Evolutionary conservation across 1,284 basidiomycete genomes (phyloP), one percentile per base, ranked within the genome.

Genomic region (Puccinia triticina): DNA sequence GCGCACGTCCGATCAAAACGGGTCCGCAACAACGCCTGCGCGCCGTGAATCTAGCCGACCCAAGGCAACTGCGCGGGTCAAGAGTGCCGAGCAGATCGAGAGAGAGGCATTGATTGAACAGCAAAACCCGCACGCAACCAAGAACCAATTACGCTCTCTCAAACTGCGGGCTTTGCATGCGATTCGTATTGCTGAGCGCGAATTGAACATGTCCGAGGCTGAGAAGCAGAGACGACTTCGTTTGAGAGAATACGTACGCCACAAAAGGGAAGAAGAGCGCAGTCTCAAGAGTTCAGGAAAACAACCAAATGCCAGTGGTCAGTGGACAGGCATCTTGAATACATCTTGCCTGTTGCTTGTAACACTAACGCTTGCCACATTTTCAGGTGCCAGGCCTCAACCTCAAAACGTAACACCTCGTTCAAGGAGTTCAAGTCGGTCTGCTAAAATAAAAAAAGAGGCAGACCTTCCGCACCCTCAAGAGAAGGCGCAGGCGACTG

Each of bases 111-210:
- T 80, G 26, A 80, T 80, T 55, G 77, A 80, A 48, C 77, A 80
- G 37, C 67, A 80, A 61, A 80, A 80, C 67, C 77, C 77, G 16
- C 66, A 80, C 53, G 77, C 77, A n/a, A 37, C 77, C 34, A 80
- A 61, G 40, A 80, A 80, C 26, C 34, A 80, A 61, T 61, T 80
- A 26, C 66, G 77, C 1, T 80, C 77, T 18, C 69, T 80, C 32
- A 80, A 80, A 32, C 40, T 80, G 40, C 77, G 77, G 11, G 77
- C 77, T n/a, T 61, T 80, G 23, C 77, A 80, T 80, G 77, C 77
- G 23, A 48, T 40, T 61, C 66, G 77, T 4, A 80, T 80, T 29
- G 77, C 77, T 32, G 77, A 80, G 55, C 77, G 77, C 12, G 77
- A 80, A 29, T 69, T 71, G 21, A 71, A 71, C 64, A 80, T 80